phyloP scores from a whole-genome alignment of 2,329 filamentous ascomycete species.

The Verticillium zaregamsianum region DNA sequence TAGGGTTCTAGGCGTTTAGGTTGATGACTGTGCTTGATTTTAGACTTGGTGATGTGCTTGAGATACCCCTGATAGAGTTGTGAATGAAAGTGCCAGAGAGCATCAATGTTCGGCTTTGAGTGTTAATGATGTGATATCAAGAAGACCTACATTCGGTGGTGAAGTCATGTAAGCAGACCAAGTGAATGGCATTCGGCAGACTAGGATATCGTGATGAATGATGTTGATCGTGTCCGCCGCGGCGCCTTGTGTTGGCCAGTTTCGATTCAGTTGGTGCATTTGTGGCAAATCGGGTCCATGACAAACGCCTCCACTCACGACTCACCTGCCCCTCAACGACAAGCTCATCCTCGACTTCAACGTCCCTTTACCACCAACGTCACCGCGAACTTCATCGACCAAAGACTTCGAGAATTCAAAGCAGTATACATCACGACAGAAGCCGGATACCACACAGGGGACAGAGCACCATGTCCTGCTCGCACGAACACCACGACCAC shows the following conservation, averaged over 20 bases:
- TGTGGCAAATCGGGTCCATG: not conserved
- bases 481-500: slow-evolving; percentile 46
- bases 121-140: too few relatives aligned
- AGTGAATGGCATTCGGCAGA: too few relatives aligned
- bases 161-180: too few relatives aligned
- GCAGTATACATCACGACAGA: too few relatives aligned
- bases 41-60: not conserved
- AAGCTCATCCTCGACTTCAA: not conserved
- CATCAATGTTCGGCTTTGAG: not conserved
- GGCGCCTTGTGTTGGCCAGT: too few relatives aligned
- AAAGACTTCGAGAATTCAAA: not conserved
- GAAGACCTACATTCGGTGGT: too few relatives aligned
- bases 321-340: not conserved
- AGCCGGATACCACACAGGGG: not conserved
- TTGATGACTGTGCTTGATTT: too few relatives aligned
- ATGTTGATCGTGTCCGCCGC: too few relatives aligned
- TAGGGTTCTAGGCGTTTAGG: slow-evolving; percentile 17
- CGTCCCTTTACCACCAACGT: not conserved
- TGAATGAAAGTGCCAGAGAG: not conserved
- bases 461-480: slow-evolving; percentile 34
- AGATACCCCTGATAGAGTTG: not conserved
- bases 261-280: too few relatives aligned
- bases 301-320: not conserved
- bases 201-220: too few relatives aligned
- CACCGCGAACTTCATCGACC: not conserved